Evolutionary conservation across 192 early-diverging fungal species (phyloP).

Genomic region (Linnemannia exigua): DNA sequence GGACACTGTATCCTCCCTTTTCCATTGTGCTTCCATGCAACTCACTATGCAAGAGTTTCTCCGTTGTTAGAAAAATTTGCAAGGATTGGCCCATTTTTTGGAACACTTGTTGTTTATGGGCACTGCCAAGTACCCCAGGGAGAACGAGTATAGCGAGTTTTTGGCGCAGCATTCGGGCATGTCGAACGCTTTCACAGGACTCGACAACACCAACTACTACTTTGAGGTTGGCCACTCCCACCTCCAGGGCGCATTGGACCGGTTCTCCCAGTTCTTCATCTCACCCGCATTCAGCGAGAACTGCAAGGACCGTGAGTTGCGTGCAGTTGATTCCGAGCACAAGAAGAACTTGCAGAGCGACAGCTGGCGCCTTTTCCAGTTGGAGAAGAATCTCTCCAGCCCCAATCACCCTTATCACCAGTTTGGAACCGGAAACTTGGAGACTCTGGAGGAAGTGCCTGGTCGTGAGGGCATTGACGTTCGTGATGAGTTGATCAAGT

Average conservation of each 20-base stretch:
- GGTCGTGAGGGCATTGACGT: constrained; percentile 80
- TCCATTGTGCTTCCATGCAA: background rate
- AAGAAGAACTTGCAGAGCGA: constrained; percentile 96
- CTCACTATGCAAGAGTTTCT: background rate
- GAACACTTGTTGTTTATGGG: constrained; percentile 85
- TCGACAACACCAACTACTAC: constrained; percentile 90
- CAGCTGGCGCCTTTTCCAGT: constrained; percentile 89
- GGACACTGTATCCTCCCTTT: background rate
- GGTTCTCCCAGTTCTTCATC: constrained; percentile 95
- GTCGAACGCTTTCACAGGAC: constrained; percentile 86
- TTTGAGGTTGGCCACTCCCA: constrained; percentile 80
- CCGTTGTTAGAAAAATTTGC: constrained; percentile 67
- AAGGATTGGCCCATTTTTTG: constrained; percentile 88
- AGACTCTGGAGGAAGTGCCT: constrained; percentile 84
- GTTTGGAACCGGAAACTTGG: constrained; percentile 94
- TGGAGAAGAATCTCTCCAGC: constrained; percentile 85
- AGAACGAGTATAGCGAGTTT: constrained; percentile 86
- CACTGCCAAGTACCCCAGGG: constrained; percentile 79
- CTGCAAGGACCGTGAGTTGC: constrained; percentile 94
- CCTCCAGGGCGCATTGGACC: constrained; percentile 71
- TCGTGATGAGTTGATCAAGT: constrained; percentile 86
- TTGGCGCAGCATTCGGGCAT: constrained; percentile 81
- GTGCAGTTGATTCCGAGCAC: constrained; percentile 97
- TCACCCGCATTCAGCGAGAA: constrained; percentile 87
- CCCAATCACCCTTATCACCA: constrained; percentile 86